Conservation (phyloP, 345 rosid species). For the Salix viminalis region DNA sequence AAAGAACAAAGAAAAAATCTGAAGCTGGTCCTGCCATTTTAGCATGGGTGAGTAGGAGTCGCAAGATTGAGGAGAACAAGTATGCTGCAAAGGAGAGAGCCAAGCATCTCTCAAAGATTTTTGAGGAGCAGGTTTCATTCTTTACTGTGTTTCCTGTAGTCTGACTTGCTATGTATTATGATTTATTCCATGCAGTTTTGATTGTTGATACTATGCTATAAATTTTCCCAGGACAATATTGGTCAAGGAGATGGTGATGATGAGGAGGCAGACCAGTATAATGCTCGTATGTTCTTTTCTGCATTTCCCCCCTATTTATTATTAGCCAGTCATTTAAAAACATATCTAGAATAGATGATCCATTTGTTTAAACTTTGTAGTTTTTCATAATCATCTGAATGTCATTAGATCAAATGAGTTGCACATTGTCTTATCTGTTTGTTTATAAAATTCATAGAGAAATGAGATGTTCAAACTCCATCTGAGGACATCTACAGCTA, state of each 20-base stretch:
- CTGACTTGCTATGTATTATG: constrained; percentile 8
- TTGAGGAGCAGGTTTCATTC: constrained; percentile 82
- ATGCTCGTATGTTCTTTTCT: constrained; percentile 37
- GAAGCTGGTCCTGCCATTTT: constrained; percentile 62
- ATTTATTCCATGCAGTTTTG: constrained; percentile 8
- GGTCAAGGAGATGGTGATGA: constrained; percentile 70
- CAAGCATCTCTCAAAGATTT: constrained; percentile 61
- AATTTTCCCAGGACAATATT: constrained; percentile 58
- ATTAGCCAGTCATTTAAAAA: neutral
- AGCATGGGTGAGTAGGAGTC: constrained; percentile 71
- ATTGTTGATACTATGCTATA: constrained; percentile 10
- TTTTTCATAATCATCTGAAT: neutral
- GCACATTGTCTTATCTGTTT: neutral
- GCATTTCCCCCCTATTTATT: too few species aligned
- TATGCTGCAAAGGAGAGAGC: constrained; percentile 76
- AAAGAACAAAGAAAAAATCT: constrained; percentile 57
- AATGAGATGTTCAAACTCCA: neutral
- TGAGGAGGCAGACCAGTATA: constrained; percentile 42
- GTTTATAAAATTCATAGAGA: neutral
- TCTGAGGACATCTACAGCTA: neutral
- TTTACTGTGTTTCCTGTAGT: neutral
- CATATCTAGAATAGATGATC: neutral
- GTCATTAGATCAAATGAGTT: neutral
- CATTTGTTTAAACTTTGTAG: neutral
- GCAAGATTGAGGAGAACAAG: constrained; percentile 69